Base-by-base conservation (phyloP, 441 rosid genomes). In the Populus trichocarpa region DNA sequence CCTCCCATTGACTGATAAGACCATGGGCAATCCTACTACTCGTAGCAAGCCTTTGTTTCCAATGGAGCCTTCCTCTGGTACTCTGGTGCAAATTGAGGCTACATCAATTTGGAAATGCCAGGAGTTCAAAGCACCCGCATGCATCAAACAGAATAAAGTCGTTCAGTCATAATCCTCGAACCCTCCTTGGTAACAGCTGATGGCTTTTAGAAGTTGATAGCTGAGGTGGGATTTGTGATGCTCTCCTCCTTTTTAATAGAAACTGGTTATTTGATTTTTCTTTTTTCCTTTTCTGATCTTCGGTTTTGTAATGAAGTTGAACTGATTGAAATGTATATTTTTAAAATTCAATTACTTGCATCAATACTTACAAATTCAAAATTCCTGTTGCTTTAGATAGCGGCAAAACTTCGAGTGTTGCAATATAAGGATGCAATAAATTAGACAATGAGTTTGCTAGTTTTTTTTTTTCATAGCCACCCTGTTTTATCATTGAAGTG, bases 101-200 rank as follows among this genome's bases (percentile, higher is more conserved):
- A 76, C 92, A 57, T 74, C 87, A 38, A 72, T 70, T 63, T 86
- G 96, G 90, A 89, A 91, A 84, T 93, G 97, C 85, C 92, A 90
- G 83, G 92, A 89, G 66, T 80, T 85, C 75, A 86, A 88, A 83
- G 82, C 88, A 81, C 84, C 85, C 0, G 86, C 88, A n/a, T 83
- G 92, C 75, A 83, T 91, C 82, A 88, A 92, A 82, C 91, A 86
- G 72, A 87, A 88, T 84, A 89, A 92, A 83, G 91, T 87, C 36
- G 79, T 89, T 85, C 93, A 88, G 75, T 90, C 88, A 53, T 93
- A 80, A 82, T 72, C 63, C 71, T 69, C 40, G 18, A 63, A 59
- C 79, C 81, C 71, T 72, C 70, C 61, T 73, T 72, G 67, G 76
- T 32, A 73, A 72, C 75, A 61, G 79, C 81, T 76, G 84, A 79